phyloP scores from a whole-genome alignment of 2,329 filamentous ascomycete species.

The Dichotomopilus funicola region DNA sequence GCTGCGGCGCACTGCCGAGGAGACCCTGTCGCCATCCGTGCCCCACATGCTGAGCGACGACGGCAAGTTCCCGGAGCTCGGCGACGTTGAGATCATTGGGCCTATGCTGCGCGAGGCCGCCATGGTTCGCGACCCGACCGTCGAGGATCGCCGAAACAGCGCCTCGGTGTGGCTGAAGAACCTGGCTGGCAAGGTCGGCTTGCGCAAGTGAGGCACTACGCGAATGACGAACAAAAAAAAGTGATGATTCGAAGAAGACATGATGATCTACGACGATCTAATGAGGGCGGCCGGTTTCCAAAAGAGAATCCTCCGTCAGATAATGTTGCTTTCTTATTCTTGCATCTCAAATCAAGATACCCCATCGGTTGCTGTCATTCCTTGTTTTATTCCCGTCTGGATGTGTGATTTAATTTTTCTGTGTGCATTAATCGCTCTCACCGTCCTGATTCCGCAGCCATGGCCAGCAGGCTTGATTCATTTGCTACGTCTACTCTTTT shows the following conservation, averaged over 20 bases:
- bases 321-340: not conserved
- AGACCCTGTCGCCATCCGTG: conserved; percentile 56
- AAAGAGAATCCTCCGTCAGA: not conserved
- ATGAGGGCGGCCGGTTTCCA: not conserved
- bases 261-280: conserved; percentile 3
- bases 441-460: not conserved
- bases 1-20: conserved; percentile 40
- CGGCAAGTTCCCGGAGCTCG: conserved; percentile 81
- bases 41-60: conserved; percentile 64
- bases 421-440: not conserved
- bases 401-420: not conserved
- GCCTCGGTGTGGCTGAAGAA: conserved; percentile 42
- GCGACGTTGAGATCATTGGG: conserved; percentile 88
- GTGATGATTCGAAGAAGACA: not conserved
- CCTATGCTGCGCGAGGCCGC: conserved; percentile 67
- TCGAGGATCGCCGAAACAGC: conserved; percentile 37
- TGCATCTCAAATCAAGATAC: conserved; percentile 16
- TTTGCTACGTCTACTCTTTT: not conserved
- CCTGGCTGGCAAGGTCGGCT: conserved; percentile 40
- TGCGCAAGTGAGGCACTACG: conserved; percentile 24
- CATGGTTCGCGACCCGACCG: conserved; percentile 41
- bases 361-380: conserved; percentile 16
- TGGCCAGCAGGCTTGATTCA: not conserved
- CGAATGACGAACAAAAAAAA: too few relatives aligned
- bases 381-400: not conserved